Base-by-base conservation (phyloP, 495 filamentous ascomycete species). In the Trichoderma asperelloides region DNA sequence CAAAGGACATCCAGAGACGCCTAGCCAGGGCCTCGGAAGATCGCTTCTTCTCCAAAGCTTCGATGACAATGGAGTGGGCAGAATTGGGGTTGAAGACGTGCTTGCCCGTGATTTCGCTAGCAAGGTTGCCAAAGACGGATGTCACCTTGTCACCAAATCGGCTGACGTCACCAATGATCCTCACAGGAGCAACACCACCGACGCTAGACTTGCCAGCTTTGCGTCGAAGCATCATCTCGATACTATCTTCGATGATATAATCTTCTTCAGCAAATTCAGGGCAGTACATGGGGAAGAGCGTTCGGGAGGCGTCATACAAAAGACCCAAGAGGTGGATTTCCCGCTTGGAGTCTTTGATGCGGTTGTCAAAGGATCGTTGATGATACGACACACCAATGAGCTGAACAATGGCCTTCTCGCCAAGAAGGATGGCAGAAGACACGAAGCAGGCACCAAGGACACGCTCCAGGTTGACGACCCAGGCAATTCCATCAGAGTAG, bases 1-100 rank as follows among this genome's bases (percentile, higher is more conserved):
- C 95, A 74, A 97, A 97, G 2, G 92, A 96, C 92, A 97, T 96
- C 95, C 95, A 98, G 68, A 98, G 87, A 74, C 95, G 88, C 69
- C 86, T 88, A 7, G 93, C 95, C 68, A 98, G 78, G 30, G 94
- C 95, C 77, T 97, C 94, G 3, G 92, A 89, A 27, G 89, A 90
- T 47, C 82, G 80, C 49, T 86, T 87, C 71, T 90, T 92, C 73
- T 96, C 93, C 65, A 98, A 81, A 2, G 94, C 95, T 70, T 96
- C 86, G 12, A 96, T 81, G 4, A 97, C 91, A 62, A 96, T 85
- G 2, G 92, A 93, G 74, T 96, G 93, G 2, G 93, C 89, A 0
- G 91, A 88, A 65, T 88, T 90, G 9, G 93, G 89, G 77, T 97
- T 94, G 78, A 98, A 96, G 30, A 96, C 87, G 69, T 96, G 85